Base-by-base conservation (phyloP, 352 stramenopile genomes). In the Elongisporangium prolatum region DNA sequence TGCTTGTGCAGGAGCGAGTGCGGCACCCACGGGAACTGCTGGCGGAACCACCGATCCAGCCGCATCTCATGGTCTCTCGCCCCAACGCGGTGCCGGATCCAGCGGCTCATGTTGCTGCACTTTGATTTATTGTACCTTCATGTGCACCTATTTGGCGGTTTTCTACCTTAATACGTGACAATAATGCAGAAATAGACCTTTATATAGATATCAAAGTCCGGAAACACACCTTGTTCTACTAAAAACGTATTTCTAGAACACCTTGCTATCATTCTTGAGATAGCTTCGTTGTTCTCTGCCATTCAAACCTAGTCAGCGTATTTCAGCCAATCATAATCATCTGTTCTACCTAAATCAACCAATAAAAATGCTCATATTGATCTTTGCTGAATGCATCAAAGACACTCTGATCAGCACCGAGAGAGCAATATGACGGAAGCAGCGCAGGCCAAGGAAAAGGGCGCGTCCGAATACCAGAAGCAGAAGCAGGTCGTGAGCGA, bases 401-500 rank as follows among this genome's bases (percentile, higher is more conserved):
- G 17, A 18, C 48, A 50, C 40, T 53, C 49, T 14, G 37, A 62
- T 9, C 13, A 21, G 22, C 16, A 38, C 4, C 51, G 50, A 63
- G 34, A 57, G 48, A 67, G 18, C 21, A 21, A 22, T 25, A 71
- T 38, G 14, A 82, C 69, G 59, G 69, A 61, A 13, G 55, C 57
- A 34, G 60, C 64, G 24, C 72, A 83, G 62, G 68, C 79, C 52
- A 85, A 89, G 65, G 69, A 86, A 59, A 61, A 80, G 48, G 81
- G 84, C 54, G 74, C 69, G 37, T 79, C 73, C 61, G 69, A 91
- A 62, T 93, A 85, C 68, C 75, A 93, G 60, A 74, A 83, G 60
- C 79, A 93, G 60, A 88, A 88, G 66, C 72, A 93, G 65, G 64
- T 93, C n/a, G 77, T 90, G 34, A 67, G 68, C 21, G 74, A 91